These are phyloP conservation scores for Simmondsia chinensis DNA, from an alignment of 148 eudicot genomes.

Conservation along the genomic window DNA sequence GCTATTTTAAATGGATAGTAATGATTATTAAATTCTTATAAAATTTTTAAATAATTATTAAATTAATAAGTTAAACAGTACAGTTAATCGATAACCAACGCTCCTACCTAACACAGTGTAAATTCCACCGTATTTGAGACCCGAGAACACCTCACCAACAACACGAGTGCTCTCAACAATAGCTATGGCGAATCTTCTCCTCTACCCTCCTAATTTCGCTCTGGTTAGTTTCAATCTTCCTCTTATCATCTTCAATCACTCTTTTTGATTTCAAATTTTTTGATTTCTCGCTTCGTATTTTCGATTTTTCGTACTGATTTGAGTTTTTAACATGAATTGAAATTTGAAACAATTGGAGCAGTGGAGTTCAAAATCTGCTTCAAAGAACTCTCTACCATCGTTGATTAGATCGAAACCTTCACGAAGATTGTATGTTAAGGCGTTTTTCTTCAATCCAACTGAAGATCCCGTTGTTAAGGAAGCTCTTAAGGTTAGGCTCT, in stretches of 20 bases:
- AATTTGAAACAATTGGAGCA: too few relatives aligned
- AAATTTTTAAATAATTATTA: too few relatives aligned
- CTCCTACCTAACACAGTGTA: too few relatives aligned
- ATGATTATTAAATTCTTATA: too few relatives aligned
- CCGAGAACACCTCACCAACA: too few relatives aligned
- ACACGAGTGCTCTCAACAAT: too few relatives aligned
- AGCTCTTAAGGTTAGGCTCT: slow-evolving; percentile 57
- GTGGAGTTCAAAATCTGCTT: slow-evolving; percentile 1
- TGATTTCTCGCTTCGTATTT: background rate
- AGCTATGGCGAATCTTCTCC: slow-evolving; percentile 10
- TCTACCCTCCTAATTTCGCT: slow-evolving; percentile 1
- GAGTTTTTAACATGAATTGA: too few relatives aligned
- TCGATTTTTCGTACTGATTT: too few relatives aligned
- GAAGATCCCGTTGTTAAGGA: slow-evolving; percentile 46
- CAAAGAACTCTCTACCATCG: background rate
- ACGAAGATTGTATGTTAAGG: slow-evolving; percentile 10
- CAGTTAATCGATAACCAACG: too few relatives aligned
- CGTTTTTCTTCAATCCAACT: slow-evolving; percentile 33
- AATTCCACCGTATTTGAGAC: too few relatives aligned
- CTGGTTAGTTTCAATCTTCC: slow-evolving; percentile 2
- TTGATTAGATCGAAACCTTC: background rate
- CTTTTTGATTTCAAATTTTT: background rate
- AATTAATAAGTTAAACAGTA: too few relatives aligned
- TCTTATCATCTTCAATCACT: background rate
- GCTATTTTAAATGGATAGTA: too few relatives aligned